Evolutionary conservation across 345 rosid genomes (phyloP).

Genomic region (Raphanus raphanistrum): DNA sequence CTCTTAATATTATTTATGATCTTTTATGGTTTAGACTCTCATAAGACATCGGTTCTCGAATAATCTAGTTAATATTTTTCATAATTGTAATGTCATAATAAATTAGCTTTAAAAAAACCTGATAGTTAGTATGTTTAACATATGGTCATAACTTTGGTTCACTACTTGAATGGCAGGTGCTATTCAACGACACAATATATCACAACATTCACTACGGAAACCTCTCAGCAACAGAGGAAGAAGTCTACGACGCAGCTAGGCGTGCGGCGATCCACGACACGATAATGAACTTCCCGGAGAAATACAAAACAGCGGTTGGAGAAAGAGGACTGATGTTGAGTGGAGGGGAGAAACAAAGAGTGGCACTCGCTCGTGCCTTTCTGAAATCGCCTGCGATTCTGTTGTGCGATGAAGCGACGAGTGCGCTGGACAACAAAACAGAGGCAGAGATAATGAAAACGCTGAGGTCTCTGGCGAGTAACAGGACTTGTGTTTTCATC

Average conservation of each 20-base stretch:
- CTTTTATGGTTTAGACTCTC: not conserved
- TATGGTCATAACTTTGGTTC: not conserved
- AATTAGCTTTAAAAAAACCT: too few relatives aligned
- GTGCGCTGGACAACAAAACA: conserved; percentile 90
- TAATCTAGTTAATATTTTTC: too few relatives aligned
- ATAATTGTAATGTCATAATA: too few relatives aligned
- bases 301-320: conserved; percentile 83
- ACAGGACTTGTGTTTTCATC: conserved; percentile 81
- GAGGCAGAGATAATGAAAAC: conserved; percentile 90
- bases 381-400: conserved; percentile 74
- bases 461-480: conserved; percentile 68
- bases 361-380: conserved; percentile 91
- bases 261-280: conserved; percentile 89
- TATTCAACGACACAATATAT: conserved; percentile 85
- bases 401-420: conserved; percentile 97
- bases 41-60: too few relatives aligned
- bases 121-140: not conserved
- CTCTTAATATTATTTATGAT: not conserved
- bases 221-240: conserved; percentile 84
- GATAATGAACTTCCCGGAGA: conserved; percentile 75
- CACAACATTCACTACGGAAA: conserved; percentile 92
- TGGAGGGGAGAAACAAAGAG: conserved; percentile 99
- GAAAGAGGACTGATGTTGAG: conserved; percentile 96
- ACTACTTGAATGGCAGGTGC: conserved; percentile 54
- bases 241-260: conserved; percentile 84